Base-by-base conservation (phyloP, 441 rosid genomes). In the Euphorbia celastroides region DNA sequence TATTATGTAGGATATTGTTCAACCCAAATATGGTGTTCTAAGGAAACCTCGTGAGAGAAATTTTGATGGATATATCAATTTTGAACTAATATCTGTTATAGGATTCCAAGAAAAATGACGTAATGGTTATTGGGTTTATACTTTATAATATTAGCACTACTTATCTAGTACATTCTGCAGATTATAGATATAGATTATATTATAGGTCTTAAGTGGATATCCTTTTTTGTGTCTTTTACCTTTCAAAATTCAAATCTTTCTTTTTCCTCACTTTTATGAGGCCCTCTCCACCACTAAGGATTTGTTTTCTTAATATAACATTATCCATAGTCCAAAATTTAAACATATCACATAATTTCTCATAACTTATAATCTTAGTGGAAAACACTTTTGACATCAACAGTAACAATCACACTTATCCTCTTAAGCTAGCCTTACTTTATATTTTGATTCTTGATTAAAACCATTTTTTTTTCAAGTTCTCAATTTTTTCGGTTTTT, bases 181-280 rank as follows among this genome's bases (percentile, higher is more conserved):
- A 36, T 44, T 42, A 55, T 61, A 17, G 38, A 57, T 14, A 22
- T 30, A 17, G 1, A 65, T 34, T 60, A 7, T 20, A 19, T 13
- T 5, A 60, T 19, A 12, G 11, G 14, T n/a, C 13, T 42, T 0
- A 3, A 11, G 23, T 55, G 52, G 2, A 36, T 55, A 56, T 55
- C 32, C 59, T 28, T 42, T 26, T 55, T 26, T 28, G 5, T 31
- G 52, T 30, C 20, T 67, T 67, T 67, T 58, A 2, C 12, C 22
- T 67, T 67, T 30, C 57, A 62, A 67, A 67, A n/a, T n/a, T n/a
- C n/a, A n/a, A n/a, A n/a, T n/a, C 4, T 38, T 57, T 67, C 6
- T 7, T 26, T 44, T 27, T 67, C 8, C n/a, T 10, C 31, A 34
- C 60, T 32, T 54, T 16, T 12, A 38, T 25, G 32, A 36, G 34